Conservation (phyloP, 805 yeast species). For the Starmerella roubikii region DNA sequence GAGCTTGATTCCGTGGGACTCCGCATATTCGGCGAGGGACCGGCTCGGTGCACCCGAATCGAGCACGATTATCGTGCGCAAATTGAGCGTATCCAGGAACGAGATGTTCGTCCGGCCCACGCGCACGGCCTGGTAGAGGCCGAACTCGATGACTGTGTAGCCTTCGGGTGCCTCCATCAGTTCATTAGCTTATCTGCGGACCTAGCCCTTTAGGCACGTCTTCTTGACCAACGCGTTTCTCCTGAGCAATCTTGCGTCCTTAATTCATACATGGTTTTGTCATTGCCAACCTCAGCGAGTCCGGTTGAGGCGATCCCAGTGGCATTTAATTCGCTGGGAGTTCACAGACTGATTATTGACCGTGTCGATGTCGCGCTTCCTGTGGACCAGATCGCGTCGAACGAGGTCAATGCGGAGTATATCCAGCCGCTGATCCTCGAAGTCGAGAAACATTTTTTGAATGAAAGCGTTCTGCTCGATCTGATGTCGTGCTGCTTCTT, state of each 20-base stretch:
- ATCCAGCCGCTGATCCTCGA: constrained; percentile 1
- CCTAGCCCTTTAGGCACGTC: too few species aligned
- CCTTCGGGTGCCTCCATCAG: constrained; percentile 49
- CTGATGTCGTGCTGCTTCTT: background rate
- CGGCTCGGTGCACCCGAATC: constrained; percentile 81
- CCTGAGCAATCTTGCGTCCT: too few species aligned
- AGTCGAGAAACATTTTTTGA: background rate
- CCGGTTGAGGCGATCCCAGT: background rate
- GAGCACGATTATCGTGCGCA: constrained; percentile 55
- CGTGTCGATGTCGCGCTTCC: constrained; percentile 1
- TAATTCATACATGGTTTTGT: too few species aligned
- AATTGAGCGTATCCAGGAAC: constrained; percentile 57
- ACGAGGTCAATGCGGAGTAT: background rate
- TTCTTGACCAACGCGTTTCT: too few species aligned
- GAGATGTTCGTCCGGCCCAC: constrained; percentile 31
- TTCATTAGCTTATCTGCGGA: too few species aligned
- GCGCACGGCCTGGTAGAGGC: constrained; percentile 61
- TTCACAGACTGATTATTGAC: background rate
- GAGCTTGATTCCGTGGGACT: constrained; percentile 27
- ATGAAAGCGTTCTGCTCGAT: background rate
- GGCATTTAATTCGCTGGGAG: background rate
- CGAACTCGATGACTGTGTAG: constrained; percentile 82
- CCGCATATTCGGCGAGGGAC: constrained; percentile 50
- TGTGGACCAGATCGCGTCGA: constrained; percentile 1
- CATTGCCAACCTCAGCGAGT: background rate